Base-by-base conservation (phyloP, 805 yeast genomes). In the Metschnikowia baotianmanensis region DNA sequence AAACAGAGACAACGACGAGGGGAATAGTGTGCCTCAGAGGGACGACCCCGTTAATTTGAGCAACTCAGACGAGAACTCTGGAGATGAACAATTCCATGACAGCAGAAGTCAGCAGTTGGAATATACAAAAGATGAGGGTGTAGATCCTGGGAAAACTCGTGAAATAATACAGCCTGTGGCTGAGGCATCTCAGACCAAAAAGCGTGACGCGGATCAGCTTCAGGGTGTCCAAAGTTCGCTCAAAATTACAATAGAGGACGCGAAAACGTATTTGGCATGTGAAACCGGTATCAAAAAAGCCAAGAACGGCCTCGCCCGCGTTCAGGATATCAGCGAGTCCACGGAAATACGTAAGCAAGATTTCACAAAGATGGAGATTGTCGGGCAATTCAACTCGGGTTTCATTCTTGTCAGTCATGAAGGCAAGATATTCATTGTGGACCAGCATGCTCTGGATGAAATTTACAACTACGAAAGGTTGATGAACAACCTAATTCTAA, bases 371-470 rank as follows among this genome's bases (percentile, higher is more conserved):
- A 91, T 93, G 98, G 61, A 73, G 29, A 65, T 93, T 10, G 77
- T 91, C 6, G 99, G 99, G 0, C 99, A 93, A 62, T 93, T 93
- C 65, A 93, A 93, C 59, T 63, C 85, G n/a, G 99, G 98, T 0
- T 93, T 93, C 52, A 87, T 93, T n/a, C 93, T 86, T 0, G 74
- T 77, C 2, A 69, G 80, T 36, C 60, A 62, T n/a, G 56, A 58
- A 3, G 58, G 57, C 19, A 88, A 88, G 55, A 53, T 91, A 23
- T 90, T 93, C 53, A 90, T 93, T 24, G 74, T 93, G 34, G 99
- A 93, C 59, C 99, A 93, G 61, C 99, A 93, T 66, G 99, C 99
- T 1, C 86, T 96, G 50, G 99, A 93, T 65, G 99, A 93, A 56
- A 93, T 90, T 52, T 88, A 56, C 67, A 93, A 93, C 60, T 93